Evolutionary conservation across 345 rosid genomes (phyloP), one percentile per base, ranked within the genome.

Genomic region (Hibiscus tridactylites): DNA sequence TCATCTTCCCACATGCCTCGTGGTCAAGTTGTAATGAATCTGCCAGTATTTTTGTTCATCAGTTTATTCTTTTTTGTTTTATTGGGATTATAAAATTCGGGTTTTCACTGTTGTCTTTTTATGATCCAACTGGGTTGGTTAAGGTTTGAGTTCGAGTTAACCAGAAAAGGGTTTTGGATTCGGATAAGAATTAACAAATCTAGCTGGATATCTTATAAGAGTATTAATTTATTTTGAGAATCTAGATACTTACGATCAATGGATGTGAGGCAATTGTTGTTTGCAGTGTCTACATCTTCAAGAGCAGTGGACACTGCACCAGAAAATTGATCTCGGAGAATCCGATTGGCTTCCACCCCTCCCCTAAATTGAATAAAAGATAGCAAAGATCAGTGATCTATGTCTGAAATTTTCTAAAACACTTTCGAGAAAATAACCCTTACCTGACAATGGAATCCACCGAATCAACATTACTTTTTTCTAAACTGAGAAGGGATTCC

Each of bases 11-110:
- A 63, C 91, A 90, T 73, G 99, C 98, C 59, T 90, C 89, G 52
- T 74, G 92, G 80, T 96, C 99, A 54, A 89, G 96, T 84, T 90
- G 86, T 73, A 96, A 83, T 29, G 98, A 89, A 71, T 88, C 99
- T 96, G 97, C 76, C 50, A 47, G 52, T 2, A 61, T 29, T 70
- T 60, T 65, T 5, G 16, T 67, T 68, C 24, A 56, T 72, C 42
- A 68, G 75, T 61, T 68, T 62, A 77, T 26, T 67, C 29, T 2
- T 60, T 6, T 15, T 21, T 6, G 52, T 47, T 15, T 47, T 12
- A 47, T 47, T 47, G 3, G 52, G 16, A 13, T 9, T 47, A 10
- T 47, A 15, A 47, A 12, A 47, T 15, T 47, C 13, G 15, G 52
- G 52, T 47, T 47, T 47, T 15, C 4, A 6, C 52, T 9, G 16